A percentile compares a stretch with the other conserved stretches of the same genome.
Conservation (phyloP, 2,329 filamentous ascomycete species). For the Plectosphaerella cucumerina region DNA sequence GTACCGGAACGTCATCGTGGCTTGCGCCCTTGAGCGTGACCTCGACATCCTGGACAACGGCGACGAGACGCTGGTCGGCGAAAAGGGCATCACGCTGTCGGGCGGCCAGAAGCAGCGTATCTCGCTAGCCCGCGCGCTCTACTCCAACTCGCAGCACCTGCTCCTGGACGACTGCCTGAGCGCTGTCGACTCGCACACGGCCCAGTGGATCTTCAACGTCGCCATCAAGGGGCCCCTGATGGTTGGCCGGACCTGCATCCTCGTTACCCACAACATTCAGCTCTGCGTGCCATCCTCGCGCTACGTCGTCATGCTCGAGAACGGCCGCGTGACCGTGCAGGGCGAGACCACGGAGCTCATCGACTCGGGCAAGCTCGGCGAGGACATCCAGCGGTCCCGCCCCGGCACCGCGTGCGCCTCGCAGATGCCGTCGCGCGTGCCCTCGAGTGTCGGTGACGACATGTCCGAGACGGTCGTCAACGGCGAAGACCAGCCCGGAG, state of each 20-base stretch:
- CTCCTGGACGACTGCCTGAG: constrained; percentile 93
- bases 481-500: constrained; percentile 41
- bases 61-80: constrained; percentile 89
- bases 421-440: constrained; percentile 69
- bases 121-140: constrained; percentile 92
- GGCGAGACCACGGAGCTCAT: constrained; percentile 77
- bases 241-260: constrained; percentile 81
- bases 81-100: constrained; percentile 95
- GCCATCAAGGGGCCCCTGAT: constrained; percentile 88
- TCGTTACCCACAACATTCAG: constrained; percentile 94
- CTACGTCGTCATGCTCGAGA: constrained; percentile 80
- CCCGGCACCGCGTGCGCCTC: constrained; percentile 68
- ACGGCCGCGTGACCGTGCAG: constrained; percentile 73
- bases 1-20: constrained; percentile 83
- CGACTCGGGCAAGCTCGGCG: constrained; percentile 80
- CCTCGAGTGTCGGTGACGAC: constrained; percentile 69
- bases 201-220: constrained; percentile 96
- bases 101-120: constrained; percentile 98
- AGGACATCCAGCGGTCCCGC: constrained; percentile 72
- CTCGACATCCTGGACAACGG: constrained; percentile 84
- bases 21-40: constrained; percentile 87
- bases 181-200: constrained; percentile 94
- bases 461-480: constrained; percentile 51
- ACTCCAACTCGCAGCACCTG: constrained; percentile 87
- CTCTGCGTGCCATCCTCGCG: constrained; percentile 78